Evolutionary conservation across 306 rosid species (phyloP).

Genomic region (Corylus americana): DNA sequence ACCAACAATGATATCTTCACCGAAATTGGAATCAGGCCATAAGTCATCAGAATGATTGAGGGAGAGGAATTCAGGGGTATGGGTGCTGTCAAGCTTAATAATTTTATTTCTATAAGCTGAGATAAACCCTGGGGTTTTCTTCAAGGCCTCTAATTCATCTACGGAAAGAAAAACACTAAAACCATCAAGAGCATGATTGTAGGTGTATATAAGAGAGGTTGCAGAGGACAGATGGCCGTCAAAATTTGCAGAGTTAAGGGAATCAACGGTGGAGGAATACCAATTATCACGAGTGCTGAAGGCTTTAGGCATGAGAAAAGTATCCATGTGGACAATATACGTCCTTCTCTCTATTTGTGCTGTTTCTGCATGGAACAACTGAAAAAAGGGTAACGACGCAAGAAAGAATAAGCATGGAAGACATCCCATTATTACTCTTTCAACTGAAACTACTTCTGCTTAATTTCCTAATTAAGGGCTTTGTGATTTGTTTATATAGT

Average conservation of each 20-base stretch:
- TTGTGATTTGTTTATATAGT: conserved; percentile 37
- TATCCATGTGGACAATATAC: conserved; percentile 28
- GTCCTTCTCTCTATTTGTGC: not conserved
- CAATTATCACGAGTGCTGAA: conserved; percentile 1
- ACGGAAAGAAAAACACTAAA: conserved; percentile 36
- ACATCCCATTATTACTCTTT: not conserved
- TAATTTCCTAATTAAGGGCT: not conserved
- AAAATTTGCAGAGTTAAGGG: conserved; percentile 19
- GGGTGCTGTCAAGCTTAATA: conserved; percentile 43
- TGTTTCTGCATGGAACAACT: not conserved
- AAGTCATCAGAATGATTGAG: conserved; percentile 26
- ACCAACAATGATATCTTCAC: conserved; percentile 38
- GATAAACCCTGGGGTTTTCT: conserved; percentile 22
- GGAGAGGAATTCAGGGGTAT: conserved; percentile 42
- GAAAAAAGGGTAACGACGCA: not conserved
- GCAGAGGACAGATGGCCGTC: not conserved
- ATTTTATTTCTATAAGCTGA: conserved; percentile 30
- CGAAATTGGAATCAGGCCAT: conserved; percentile 38
- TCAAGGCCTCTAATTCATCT: conserved; percentile 28
- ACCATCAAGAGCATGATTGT: conserved; percentile 36
- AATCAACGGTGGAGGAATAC: conserved; percentile 26
- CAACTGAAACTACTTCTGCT: conserved; percentile 25
- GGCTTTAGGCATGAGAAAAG: conserved; percentile 12
- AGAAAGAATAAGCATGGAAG: not conserved
- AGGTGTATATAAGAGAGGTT: conserved; percentile 26